Evolutionary conservation across 139 green algal genomes (phyloP), one percentile per base, ranked within the genome.

Genomic region (Dunaliella sp.): DNA sequence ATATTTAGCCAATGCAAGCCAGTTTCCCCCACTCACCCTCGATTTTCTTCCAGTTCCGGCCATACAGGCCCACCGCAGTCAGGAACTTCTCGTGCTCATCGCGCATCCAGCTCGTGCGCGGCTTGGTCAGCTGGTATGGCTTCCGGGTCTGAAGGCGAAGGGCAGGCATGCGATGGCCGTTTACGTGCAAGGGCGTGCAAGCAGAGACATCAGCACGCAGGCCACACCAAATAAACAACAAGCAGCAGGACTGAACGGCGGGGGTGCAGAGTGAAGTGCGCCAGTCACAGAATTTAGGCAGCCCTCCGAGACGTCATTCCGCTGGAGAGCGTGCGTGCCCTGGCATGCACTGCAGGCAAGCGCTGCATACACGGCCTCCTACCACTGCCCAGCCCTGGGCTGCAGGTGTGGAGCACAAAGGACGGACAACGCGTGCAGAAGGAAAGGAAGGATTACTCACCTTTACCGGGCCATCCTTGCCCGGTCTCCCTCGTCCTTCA

Each of bases 1-100:
- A 65, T 65, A 65, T 65, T 65, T 65, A 26, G 7, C 48, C 48
- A 16, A 65, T 65, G 16, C 48, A 7, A 65, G 7, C 16, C 48
- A 26, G 48, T 7, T 65, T 65, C 7, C 48, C 7, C 48, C 48
- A 65, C 48, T 7, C 77, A 92, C 91, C 90, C 77, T 93, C 89
- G 72, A 93, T 93, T 36, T 91, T 91, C 0, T 87, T 77, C 91
- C 92, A 95, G 24, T 81, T 84, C 0, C 91, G 84, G 1, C 91
- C 91, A 83, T 98, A 93, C 30, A 97, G 77, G 30, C 95, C 93
- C 0, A 99, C 83, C 1, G 94, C 97, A 31, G 98, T 95, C 72
- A 99, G 36, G 84, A 99, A 99, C 0, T 90, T 86, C 2, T 88
- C 75, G 72, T 99, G 97, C 91, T 99, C 97, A 25, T 96, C 90